A percentile compares a stretch with the other conserved stretches of the same genome.
phyloP scores from a whole-genome alignment of 75 land plant genomes.

The Cupressus sempervirens region DNA sequence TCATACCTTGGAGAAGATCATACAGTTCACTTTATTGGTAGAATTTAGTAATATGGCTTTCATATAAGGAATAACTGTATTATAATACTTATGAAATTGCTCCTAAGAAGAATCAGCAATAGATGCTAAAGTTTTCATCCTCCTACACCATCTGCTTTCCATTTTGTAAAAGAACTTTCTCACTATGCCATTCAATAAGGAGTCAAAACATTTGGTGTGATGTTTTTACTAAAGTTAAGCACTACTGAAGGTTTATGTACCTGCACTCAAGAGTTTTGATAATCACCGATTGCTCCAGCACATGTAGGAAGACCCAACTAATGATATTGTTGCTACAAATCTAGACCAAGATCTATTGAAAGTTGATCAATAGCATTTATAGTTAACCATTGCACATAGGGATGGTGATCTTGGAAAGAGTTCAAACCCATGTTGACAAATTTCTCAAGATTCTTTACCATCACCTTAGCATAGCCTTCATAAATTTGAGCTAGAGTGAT shows the following conservation, averaged over 20 bases:
- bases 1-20: conserved; percentile 98
- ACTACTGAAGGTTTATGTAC: conserved; percentile 97
- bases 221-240: conserved; percentile 90
- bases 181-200: conserved; percentile 95
- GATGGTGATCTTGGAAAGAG: conserved; percentile 85
- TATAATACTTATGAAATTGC: conserved; percentile 92
- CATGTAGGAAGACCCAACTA: conserved; percentile 79
- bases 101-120: conserved; percentile 98
- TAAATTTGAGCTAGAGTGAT: conserved; percentile 94
- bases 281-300: conserved; percentile 95
- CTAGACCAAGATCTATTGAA: conserved; percentile 95
- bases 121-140: conserved; percentile 96
- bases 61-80: conserved; percentile 93
- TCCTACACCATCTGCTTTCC: conserved; percentile 99
- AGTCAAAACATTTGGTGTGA: conserved; percentile 86
- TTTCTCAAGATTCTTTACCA: conserved; percentile 89
- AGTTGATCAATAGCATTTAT: conserved; percentile 97
- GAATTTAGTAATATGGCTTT: conserved; percentile 90
- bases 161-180: conserved; percentile 92
- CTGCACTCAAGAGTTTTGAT: conserved; percentile 95
- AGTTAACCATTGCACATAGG: conserved; percentile 97
- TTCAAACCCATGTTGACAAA: conserved; percentile 84
- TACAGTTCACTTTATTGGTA: conserved; percentile 83
- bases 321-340: conserved; percentile 81
- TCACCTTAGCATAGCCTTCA: conserved; percentile 94